Evolutionary conservation across 1,284 basidiomycete genomes (phyloP).

Genomic region (Pascua guehoae): DNA sequence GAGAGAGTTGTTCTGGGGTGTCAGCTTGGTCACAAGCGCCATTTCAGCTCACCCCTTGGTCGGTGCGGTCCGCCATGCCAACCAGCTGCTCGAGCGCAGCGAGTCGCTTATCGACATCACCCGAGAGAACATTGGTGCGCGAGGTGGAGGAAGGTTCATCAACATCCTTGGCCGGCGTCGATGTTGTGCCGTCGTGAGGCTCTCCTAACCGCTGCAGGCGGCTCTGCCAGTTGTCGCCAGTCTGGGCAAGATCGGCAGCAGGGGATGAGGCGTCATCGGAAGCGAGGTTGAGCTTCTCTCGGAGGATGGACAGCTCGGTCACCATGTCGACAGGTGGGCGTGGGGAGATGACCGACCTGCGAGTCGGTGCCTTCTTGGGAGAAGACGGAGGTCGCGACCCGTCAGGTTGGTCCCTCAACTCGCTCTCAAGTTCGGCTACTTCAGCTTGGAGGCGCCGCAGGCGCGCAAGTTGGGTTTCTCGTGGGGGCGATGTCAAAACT

Average conservation of each 20-base stretch:
- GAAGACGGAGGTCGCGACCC: neutral
- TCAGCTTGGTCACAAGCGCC: conserved; percentile 10
- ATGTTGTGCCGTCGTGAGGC: neutral
- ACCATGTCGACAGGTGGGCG: conserved; percentile 33
- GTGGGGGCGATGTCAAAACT: neutral
- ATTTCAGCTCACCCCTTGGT: neutral
- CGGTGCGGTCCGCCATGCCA: conserved; percentile 49
- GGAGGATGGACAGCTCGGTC: conserved; percentile 30
- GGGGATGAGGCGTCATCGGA: neutral
- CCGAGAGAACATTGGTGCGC: neutral
- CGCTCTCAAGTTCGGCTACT: conserved; percentile 50
- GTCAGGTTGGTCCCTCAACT: conserved; percentile 25
- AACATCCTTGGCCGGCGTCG: neutral
- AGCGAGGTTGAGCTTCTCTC: conserved; percentile 25
- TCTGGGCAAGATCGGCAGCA: neutral
- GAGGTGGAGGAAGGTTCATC: too few relatives aligned
- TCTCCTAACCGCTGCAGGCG: neutral
- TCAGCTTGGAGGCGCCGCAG: conserved; percentile 51
- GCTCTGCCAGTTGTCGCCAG: neutral
- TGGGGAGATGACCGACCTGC: conserved; percentile 24
- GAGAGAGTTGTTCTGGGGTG: conserved; percentile 26
- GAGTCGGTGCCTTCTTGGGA: neutral
- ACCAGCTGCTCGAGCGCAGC: conserved; percentile 73
- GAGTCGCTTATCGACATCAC: conserved; percentile 61
- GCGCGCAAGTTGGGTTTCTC: conserved; percentile 29